Percentiles rank a stretch among this genome's conserved stretches.
Evolutionary conservation across 768 basidiomycete species (phyloP).

Genomic region (Hericium rajendrae): DNA sequence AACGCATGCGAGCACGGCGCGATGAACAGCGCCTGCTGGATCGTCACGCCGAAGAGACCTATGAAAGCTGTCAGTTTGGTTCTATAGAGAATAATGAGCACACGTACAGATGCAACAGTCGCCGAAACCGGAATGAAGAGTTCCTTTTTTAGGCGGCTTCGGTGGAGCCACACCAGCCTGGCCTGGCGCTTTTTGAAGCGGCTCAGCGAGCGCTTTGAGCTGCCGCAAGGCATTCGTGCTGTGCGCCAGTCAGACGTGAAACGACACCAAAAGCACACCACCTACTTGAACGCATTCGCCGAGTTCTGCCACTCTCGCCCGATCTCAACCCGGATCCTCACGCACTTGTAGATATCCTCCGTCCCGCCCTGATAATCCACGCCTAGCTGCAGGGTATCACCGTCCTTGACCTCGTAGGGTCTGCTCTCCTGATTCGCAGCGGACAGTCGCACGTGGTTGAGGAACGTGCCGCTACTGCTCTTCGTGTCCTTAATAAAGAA

Average conservation of each 20-base stretch:
- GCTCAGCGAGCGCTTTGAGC: slow-evolving; percentile 46
- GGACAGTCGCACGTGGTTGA: slow-evolving; percentile 89
- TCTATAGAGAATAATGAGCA: background rate
- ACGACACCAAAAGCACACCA: background rate
- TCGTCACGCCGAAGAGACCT: slow-evolving; percentile 72
- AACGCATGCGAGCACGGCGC: slow-evolving; percentile 95
- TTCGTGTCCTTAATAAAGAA: slow-evolving; percentile 91
- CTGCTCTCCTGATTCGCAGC: slow-evolving; percentile 74
- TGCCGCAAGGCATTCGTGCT: slow-evolving; percentile 67
- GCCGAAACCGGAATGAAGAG: slow-evolving; percentile 37
- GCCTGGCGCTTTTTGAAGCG: background rate
- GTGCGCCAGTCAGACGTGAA: background rate
- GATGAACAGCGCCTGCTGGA: slow-evolving; percentile 94
- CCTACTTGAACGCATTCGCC: slow-evolving; percentile 80
- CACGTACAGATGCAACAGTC: slow-evolving; percentile 75
- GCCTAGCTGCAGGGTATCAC: slow-evolving; percentile 89
- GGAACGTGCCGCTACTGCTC: slow-evolving; percentile 83
- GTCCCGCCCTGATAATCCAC: slow-evolving; percentile 97
- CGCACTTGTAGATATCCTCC: slow-evolving; percentile 94
- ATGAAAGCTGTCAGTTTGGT: background rate
- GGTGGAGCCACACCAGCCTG: slow-evolving; percentile 28
- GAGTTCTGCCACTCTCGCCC: slow-evolving; percentile 84
- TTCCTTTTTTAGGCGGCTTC: slow-evolving; percentile 16
- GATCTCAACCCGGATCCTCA: slow-evolving; percentile 91
- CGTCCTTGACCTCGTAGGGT: slow-evolving; percentile 76